Percentiles rank a stretch among this genome's conserved stretches.
phyloP scores from a whole-genome alignment of 192 early-diverging fungal genomes.

The Coemansia sp. region DNA sequence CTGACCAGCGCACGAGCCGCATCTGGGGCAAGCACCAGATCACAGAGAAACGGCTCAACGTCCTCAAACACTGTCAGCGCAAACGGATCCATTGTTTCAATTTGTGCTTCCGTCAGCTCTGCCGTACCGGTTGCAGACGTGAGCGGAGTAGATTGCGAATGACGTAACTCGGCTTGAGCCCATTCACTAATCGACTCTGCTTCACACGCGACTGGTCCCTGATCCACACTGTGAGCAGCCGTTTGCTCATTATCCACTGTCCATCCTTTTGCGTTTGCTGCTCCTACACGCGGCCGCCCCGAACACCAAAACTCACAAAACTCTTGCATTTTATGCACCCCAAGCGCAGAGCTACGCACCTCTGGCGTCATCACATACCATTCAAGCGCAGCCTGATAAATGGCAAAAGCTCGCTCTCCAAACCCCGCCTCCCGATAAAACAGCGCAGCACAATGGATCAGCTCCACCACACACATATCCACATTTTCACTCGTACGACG shows the following conservation, averaged over 20 bases:
- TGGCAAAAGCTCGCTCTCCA: slow-evolving; percentile 14
- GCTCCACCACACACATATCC: slow-evolving; percentile 7
- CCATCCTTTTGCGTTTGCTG: neutral
- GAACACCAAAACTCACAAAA: slow-evolving; percentile 40
- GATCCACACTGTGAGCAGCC: neutral
- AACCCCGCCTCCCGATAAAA: slow-evolving; percentile 32
- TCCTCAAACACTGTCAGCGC: slow-evolving; percentile 37
- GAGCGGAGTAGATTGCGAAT: neutral
- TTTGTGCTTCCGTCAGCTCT: neutral
- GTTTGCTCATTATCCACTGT: neutral
- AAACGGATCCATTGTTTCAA: slow-evolving; percentile 20
- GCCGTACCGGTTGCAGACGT: neutral
- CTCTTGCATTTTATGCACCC: slow-evolving; percentile 13
- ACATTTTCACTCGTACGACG: neutral
- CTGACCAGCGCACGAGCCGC: slow-evolving; percentile 19
- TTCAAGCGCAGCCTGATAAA: slow-evolving; percentile 37
- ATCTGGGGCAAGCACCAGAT: slow-evolving; percentile 11
- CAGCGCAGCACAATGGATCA: slow-evolving; percentile 29
- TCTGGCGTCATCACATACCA: slow-evolving; percentile 28
- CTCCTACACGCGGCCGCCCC: slow-evolving; percentile 23
- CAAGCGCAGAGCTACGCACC: neutral
- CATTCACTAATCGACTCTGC: neutral
- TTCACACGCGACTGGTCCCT: neutral
- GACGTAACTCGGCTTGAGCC: neutral
- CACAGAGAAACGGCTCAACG: slow-evolving; percentile 30